Evolutionary conservation across 2,329 filamentous ascomycete species (phyloP).

Genomic region (Chaetomium olivaceum): DNA sequence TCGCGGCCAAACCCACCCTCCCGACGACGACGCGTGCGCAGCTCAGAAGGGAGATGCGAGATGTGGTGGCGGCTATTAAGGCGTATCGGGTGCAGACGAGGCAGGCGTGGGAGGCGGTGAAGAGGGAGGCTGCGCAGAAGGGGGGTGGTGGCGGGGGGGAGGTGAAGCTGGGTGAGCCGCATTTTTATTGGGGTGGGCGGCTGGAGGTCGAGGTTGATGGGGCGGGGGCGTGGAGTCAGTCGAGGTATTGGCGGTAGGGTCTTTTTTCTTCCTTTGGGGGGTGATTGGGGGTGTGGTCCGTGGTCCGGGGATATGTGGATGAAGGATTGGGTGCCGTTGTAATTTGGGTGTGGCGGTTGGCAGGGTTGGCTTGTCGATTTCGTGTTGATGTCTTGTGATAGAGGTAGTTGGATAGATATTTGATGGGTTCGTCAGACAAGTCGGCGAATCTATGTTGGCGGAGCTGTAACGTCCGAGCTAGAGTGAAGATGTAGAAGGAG

Average conservation of each 20-base stretch:
- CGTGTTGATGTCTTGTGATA: too few relatives aligned
- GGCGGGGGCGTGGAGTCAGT: background rate
- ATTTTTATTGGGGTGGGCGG: constrained; percentile 43
- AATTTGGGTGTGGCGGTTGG: too few relatives aligned
- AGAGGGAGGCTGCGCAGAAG: constrained; percentile 20
- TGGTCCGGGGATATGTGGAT: too few relatives aligned
- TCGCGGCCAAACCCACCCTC: constrained; percentile 19
- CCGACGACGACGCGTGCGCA: constrained; percentile 30
- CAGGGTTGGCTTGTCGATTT: too few relatives aligned
- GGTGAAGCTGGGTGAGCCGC: constrained; percentile 28
- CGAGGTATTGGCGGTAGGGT: constrained; percentile 24
- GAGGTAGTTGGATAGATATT: too few relatives aligned
- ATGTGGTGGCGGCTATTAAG: constrained; percentile 47
- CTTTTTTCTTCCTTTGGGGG: background rate
- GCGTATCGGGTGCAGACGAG: constrained; percentile 41
- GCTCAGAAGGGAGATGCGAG: constrained; percentile 44
- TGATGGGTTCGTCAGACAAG: too few relatives aligned
- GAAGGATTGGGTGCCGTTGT: too few relatives aligned
- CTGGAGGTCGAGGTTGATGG: constrained; percentile 38
- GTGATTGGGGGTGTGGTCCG: background rate
- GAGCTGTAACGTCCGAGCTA: too few relatives aligned
- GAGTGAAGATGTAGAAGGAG: too few relatives aligned
- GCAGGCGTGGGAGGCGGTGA: constrained; percentile 31
- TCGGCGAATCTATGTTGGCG: too few relatives aligned
- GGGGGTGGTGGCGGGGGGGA: constrained; percentile 11